These are phyloP conservation scores for Scheffersomyces ergatensis DNA, from an alignment of 805 yeast species.

Conservation along the genomic window DNA sequence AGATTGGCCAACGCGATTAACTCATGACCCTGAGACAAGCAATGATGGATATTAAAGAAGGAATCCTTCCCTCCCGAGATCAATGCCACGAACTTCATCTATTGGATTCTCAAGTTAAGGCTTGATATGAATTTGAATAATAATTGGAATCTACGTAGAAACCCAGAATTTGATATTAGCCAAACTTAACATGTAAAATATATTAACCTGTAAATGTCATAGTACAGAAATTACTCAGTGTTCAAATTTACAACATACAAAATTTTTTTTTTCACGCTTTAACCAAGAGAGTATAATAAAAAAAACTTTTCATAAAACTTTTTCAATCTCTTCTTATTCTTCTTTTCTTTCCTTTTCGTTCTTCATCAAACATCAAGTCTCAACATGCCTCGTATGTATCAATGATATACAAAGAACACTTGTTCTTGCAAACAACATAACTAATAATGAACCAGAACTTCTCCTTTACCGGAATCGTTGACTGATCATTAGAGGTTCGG, in stretches of 20 bases:
- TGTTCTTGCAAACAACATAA: background rate
- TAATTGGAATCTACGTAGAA: no score
- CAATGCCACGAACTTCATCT: slow-evolving; percentile 88
- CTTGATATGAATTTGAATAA: no score
- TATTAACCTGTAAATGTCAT: no score
- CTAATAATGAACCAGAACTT: background rate
- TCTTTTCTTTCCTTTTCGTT: slow-evolving; percentile 4
- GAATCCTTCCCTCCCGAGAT: slow-evolving; percentile 97
- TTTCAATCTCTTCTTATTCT: slow-evolving; percentile 9
- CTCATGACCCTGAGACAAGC: slow-evolving; percentile 83
- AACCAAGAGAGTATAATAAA: no score
- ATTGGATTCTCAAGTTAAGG: no score
- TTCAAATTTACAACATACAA: no score
- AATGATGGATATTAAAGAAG: slow-evolving; percentile 83
- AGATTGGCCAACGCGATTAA: slow-evolving; percentile 82
- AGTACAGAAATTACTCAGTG: no score
- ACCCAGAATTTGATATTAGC: no score
- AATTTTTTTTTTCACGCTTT: no score
- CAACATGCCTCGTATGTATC: slow-evolving; percentile 64
- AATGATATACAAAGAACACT: background rate
- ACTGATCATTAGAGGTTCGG: slow-evolving; percentile 58
- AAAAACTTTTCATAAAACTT: slow-evolving; percentile 3
- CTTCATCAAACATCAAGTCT: slow-evolving; percentile 20
- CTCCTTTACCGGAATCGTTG: no score
- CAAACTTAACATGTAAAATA: slow-evolving; percentile 2